A percentile compares a stretch with the other conserved stretches of the same genome.
phyloP scores from a whole-genome alignment of 2,329 filamentous ascomycete genomes.

The Claviceps paspali region DNA sequence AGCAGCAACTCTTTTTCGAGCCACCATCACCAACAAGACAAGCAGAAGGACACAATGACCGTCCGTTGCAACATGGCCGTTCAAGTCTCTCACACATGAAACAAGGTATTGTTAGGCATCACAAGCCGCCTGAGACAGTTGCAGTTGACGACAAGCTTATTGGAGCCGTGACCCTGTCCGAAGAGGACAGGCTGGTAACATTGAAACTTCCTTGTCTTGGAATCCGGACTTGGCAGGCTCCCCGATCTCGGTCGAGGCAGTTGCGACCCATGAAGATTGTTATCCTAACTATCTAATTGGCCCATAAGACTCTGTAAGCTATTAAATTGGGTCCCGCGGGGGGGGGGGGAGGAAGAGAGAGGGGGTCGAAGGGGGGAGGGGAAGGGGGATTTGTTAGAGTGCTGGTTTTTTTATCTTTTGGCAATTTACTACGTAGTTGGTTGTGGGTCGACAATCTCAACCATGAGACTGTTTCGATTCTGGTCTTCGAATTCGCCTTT shows the following conservation, averaged over 20 bases:
- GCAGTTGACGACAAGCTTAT: neutral
- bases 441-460: too few relatives aligned
- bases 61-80: too few relatives aligned
- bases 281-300: constrained; percentile 5
- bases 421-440: too few relatives aligned
- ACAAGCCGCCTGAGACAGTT: neutral
- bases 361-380: too few relatives aligned
- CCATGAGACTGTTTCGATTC: too few relatives aligned
- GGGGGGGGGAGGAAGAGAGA: too few relatives aligned
- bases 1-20: neutral
- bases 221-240: constrained; percentile 5
- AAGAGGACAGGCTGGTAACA: too few relatives aligned
- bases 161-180: neutral
- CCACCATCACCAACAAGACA: too few relatives aligned
- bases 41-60: neutral
- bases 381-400: too few relatives aligned
- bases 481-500: neutral
- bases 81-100: too few relatives aligned
- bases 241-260: constrained; percentile 5
- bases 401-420: neutral
- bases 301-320: neutral
- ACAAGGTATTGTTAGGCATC: neutral
- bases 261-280: constrained; percentile 3
- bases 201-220: neutral
- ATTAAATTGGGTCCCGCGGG: neutral